phyloP scores from a whole-genome alignment of 495 filamentous ascomycete species.

The Lophiotrema nucula region DNA sequence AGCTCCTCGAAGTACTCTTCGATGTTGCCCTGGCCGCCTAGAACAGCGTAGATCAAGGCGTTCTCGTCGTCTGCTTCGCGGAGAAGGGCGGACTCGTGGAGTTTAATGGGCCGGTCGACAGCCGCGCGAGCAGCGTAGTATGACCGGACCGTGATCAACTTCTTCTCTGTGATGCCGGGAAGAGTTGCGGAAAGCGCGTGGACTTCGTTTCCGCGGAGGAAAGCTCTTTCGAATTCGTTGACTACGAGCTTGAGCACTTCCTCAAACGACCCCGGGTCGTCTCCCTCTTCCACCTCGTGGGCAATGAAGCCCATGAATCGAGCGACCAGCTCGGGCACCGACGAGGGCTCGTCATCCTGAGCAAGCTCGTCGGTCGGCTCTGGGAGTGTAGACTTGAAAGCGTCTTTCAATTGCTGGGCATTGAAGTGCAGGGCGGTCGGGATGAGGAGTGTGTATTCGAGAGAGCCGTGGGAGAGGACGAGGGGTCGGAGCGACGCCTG shows the following conservation, averaged over 20 bases:
- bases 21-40: slow-evolving; percentile 98
- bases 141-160: slow-evolving; percentile 76
- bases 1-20: slow-evolving; percentile 99
- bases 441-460: slow-evolving; percentile 91
- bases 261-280: slow-evolving; percentile 81
- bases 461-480: slow-evolving; percentile 83
- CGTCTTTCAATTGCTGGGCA: slow-evolving; percentile 85
- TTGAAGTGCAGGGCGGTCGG: slow-evolving; percentile 94
- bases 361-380: slow-evolving; percentile 93
- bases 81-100: slow-evolving; percentile 89
- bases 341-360: slow-evolving; percentile 96
- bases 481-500: slow-evolving; percentile 84
- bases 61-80: slow-evolving; percentile 77
- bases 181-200: slow-evolving; percentile 82
- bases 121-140: slow-evolving; percentile 90
- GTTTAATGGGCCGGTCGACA: slow-evolving; percentile 74
- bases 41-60: slow-evolving; percentile 84
- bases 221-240: slow-evolving; percentile 93
- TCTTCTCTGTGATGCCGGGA: slow-evolving; percentile 85
- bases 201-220: slow-evolving; percentile 92
- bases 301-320: slow-evolving; percentile 89
- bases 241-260: slow-evolving; percentile 85
- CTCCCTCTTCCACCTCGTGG: slow-evolving; percentile 80
- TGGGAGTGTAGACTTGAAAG: slow-evolving; percentile 79
- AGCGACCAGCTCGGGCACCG: slow-evolving; percentile 82